A percentile compares a stretch with the other conserved stretches of the same genome.
Conservation (phyloP, 345 rosid genomes). For the Limnanthes douglasii region DNA sequence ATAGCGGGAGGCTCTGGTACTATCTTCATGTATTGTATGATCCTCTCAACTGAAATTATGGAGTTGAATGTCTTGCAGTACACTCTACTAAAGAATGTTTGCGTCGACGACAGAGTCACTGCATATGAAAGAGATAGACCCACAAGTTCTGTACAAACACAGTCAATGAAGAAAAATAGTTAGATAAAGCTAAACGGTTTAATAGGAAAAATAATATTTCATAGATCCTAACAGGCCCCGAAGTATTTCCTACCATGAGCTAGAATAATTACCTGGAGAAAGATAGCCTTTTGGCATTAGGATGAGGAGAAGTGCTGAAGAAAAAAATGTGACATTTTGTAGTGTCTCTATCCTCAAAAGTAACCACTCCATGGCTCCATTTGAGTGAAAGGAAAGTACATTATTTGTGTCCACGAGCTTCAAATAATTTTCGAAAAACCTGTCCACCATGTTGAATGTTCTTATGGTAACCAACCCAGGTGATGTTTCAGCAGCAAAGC, state of each 20-base stretch:
- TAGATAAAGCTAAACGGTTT: neutral
- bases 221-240: neutral
- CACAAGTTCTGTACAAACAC: constrained; percentile 48
- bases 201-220: neutral
- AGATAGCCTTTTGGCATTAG: constrained; percentile 52
- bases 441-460: constrained; percentile 51
- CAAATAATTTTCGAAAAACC: constrained; percentile 43
- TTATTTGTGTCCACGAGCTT: constrained; percentile 62
- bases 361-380: constrained; percentile 75
- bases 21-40: constrained; percentile 57
- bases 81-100: constrained; percentile 40
- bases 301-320: constrained; percentile 56
- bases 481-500: constrained; percentile 75
- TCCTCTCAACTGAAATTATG: constrained; percentile 55
- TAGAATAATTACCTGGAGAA: constrained; percentile 24
- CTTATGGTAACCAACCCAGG: constrained; percentile 73
- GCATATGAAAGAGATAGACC: constrained; percentile 78
- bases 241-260: too few relatives aligned
- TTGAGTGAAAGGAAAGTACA: constrained; percentile 56
- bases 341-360: constrained; percentile 51
- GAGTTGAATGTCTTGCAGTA: constrained; percentile 48
- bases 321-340: constrained; percentile 47
- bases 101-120: constrained; percentile 33
- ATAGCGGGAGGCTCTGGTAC: constrained; percentile 47
- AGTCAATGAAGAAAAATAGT: too few relatives aligned